Conservation (phyloP, 2,329 filamentous ascomycete species). For the Blastomyces emzantsi region DNA sequence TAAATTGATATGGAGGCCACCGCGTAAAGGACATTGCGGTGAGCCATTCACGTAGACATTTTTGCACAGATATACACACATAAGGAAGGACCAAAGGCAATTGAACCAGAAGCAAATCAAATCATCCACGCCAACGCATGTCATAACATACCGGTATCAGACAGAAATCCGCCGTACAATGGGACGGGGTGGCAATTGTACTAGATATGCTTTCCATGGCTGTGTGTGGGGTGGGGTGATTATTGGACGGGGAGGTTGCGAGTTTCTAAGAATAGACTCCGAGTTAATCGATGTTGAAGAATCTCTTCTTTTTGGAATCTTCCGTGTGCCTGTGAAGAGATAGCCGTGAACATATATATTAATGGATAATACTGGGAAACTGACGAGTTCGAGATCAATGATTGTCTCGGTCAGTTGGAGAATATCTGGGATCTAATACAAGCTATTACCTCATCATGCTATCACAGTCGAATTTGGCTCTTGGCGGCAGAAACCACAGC, state of each 20-base stretch:
- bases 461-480: not conserved
- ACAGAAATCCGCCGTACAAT: constrained; percentile 85
- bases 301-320: not conserved
- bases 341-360: not conserved
- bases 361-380: not conserved
- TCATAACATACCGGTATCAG: constrained; percentile 60
- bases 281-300: not conserved
- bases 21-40: not conserved
- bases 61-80: not conserved
- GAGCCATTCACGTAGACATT: not conserved
- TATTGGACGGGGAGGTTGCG: not conserved
- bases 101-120: not conserved
- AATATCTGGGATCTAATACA: too few relatives aligned
- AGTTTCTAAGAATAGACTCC: not conserved
- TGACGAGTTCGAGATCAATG: not conserved
- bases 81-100: not conserved
- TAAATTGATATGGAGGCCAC: not conserved
- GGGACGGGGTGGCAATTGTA: constrained; percentile 51
- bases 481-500: not conserved
- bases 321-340: not conserved
- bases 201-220: constrained; percentile 7
- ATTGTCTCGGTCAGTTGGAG: not conserved
- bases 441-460: not conserved
- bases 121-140: not conserved
- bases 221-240: not conserved